Percentiles rank a stretch among this genome's conserved stretches.
Conservation (phyloP, 306 rosid species). For the Datisca glomerata region DNA sequence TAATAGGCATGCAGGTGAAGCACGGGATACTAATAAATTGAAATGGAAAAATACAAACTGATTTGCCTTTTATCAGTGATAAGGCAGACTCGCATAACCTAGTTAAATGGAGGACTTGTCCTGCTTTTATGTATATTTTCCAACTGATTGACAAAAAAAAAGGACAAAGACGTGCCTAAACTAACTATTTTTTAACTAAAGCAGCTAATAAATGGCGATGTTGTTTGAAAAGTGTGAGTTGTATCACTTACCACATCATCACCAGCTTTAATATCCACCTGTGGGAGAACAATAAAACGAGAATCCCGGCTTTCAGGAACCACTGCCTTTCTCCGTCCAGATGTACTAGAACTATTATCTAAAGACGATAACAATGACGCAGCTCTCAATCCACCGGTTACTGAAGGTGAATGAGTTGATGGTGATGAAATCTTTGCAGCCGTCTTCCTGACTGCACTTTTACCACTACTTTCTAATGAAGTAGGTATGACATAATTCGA, state of each 20-base stretch:
- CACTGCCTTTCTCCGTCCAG: slow-evolving; percentile 50
- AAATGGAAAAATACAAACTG: too few relatives aligned
- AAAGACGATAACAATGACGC: slow-evolving; percentile 44
- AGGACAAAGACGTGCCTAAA: too few relatives aligned
- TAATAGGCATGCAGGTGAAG: too few relatives aligned
- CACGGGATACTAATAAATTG: too few relatives aligned
- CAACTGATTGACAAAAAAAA: too few relatives aligned
- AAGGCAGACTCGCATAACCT: too few relatives aligned
- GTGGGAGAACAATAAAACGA: slow-evolving; percentile 66
- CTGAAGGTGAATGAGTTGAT: slow-evolving; percentile 33
- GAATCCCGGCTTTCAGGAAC: slow-evolving; percentile 73
- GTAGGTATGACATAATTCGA: slow-evolving; percentile 35
- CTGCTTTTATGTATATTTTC: too few relatives aligned
- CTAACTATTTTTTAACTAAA: too few relatives aligned
- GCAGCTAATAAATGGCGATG: too few relatives aligned
- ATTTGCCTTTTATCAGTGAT: too few relatives aligned
- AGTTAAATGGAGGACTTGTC: too few relatives aligned
- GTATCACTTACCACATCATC: slow-evolving; percentile 89
- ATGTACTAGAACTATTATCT: slow-evolving; percentile 45
- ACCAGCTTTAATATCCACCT: slow-evolving; percentile 76
- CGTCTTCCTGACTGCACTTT: slow-evolving; percentile 46
- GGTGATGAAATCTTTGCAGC: slow-evolving; percentile 51
- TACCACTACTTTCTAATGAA: slow-evolving; percentile 42
- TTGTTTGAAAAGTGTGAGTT: too few relatives aligned
- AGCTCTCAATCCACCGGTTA: slow-evolving; percentile 43